Percentiles rank a stretch among this genome's conserved stretches.
Conservation (phyloP, 305 asterid genomes). For the Fraxinus paxiana region DNA sequence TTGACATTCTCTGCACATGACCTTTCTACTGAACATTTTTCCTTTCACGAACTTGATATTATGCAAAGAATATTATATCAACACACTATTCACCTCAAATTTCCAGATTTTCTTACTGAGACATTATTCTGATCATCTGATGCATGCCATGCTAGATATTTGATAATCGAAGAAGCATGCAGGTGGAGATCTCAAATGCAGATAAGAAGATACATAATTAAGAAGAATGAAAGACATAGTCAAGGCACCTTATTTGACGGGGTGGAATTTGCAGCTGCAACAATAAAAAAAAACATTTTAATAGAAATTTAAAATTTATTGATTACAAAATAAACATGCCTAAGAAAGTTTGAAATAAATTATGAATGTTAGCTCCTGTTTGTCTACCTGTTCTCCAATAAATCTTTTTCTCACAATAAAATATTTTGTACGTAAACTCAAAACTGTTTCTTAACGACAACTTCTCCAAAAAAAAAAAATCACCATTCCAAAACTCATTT, state of each 20-base stretch:
- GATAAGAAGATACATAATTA: neutral
- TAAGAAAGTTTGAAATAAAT: neutral
- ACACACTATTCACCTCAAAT: neutral
- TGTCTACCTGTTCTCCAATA: too few species aligned
- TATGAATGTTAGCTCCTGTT: neutral
- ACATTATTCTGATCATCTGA: neutral
- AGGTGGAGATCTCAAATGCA: neutral
- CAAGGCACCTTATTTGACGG: constrained; percentile 24
- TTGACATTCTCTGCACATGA: neutral
- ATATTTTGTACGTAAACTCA: too few species aligned
- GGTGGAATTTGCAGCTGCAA: constrained; percentile 29
- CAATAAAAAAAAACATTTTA: neutral
- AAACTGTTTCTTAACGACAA: too few species aligned
- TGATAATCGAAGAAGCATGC: neutral
- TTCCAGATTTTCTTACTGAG: neutral
- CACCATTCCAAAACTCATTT: too few species aligned
- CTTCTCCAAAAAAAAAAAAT: too few species aligned
- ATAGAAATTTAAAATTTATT: neutral
- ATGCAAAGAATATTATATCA: neutral
- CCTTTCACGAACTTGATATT: neutral
- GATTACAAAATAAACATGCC: neutral
- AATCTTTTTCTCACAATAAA: too few species aligned
- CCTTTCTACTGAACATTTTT: neutral
- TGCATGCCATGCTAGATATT: neutral
- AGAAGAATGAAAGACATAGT: constrained; percentile 8